Conservation (phyloP, 176 grass and related monocot genomes). For the Chrysopogon serrulatus region DNA sequence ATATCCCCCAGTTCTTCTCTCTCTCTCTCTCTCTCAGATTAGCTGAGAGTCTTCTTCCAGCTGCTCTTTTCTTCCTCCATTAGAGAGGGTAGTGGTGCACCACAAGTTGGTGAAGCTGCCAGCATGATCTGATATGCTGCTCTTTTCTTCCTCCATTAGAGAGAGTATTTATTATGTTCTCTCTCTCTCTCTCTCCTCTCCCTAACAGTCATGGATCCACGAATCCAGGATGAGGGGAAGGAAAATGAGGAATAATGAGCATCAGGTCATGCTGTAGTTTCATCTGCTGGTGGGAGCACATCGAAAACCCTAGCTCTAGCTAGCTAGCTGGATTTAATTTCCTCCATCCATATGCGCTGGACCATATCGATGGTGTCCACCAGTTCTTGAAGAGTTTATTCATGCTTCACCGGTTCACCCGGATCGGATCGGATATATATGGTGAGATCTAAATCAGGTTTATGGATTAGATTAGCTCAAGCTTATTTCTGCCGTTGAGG, state of each 20-base stretch:
- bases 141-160: too few species aligned
- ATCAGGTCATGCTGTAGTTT: constrained; percentile 76
- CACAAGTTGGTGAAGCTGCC: constrained; percentile 71
- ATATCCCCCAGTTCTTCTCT: neutral
- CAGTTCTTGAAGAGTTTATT: neutral
- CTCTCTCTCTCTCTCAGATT: neutral
- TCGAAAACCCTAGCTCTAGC: constrained; percentile 34
- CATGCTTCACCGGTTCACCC: neutral
- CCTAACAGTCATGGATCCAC: too few species aligned
- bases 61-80: neutral
- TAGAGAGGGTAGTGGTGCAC: constrained; percentile 32
- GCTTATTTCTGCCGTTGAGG: neutral
- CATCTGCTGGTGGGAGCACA: constrained; percentile 65
- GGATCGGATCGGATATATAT: neutral
- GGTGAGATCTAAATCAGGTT: constrained; percentile 12
- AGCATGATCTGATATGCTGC: constrained; percentile 88
- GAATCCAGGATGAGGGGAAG: neutral
- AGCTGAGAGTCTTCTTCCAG: neutral
- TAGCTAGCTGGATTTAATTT: neutral
- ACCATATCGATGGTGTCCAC: neutral
- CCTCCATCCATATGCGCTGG: neutral
- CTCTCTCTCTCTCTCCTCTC: neutral
- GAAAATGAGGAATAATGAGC: neutral
- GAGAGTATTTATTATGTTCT: too few species aligned
- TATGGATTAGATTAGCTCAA: neutral